Conservation (phyloP, 805 yeast species). For the Teunomyces tritomae region DNA sequence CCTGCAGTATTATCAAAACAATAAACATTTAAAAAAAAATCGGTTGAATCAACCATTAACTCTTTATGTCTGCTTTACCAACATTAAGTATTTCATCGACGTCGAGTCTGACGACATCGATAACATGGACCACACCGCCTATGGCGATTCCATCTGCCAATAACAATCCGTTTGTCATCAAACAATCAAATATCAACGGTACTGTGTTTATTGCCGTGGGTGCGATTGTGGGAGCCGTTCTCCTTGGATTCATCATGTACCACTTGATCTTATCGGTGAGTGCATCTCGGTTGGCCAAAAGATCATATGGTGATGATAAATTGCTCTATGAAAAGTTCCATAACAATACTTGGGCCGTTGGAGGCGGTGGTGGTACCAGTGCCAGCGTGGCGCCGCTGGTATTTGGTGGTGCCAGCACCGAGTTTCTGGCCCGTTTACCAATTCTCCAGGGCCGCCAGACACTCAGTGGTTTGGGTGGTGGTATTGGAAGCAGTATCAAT, state of each 20-base stretch:
- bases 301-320: constrained; percentile 34
- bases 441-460: constrained; percentile 24
- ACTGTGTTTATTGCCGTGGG: constrained; percentile 85
- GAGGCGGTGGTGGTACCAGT: constrained; percentile 6
- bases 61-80: neutral
- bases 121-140: constrained; percentile 43
- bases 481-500: constrained; percentile 8
- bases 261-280: constrained; percentile 46
- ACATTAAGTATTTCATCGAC: neutral
- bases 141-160: constrained; percentile 56
- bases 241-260: constrained; percentile 51
- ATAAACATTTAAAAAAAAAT: too few species aligned
- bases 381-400: constrained; percentile 15
- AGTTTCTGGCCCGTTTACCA: constrained; percentile 34
- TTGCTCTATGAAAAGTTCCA: constrained; percentile 32
- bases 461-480: constrained; percentile 16
- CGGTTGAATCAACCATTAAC: too few species aligned
- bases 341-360: constrained; percentile 30
- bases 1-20: too few species aligned
- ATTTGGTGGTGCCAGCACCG: constrained; percentile 9
- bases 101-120: constrained; percentile 6
- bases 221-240: constrained; percentile 57
- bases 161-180: constrained; percentile 63
- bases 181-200: constrained; percentile 58
- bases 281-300: constrained; percentile 53